Conservation (phyloP, 306 rosid species). For the Medicago lupulina region DNA sequence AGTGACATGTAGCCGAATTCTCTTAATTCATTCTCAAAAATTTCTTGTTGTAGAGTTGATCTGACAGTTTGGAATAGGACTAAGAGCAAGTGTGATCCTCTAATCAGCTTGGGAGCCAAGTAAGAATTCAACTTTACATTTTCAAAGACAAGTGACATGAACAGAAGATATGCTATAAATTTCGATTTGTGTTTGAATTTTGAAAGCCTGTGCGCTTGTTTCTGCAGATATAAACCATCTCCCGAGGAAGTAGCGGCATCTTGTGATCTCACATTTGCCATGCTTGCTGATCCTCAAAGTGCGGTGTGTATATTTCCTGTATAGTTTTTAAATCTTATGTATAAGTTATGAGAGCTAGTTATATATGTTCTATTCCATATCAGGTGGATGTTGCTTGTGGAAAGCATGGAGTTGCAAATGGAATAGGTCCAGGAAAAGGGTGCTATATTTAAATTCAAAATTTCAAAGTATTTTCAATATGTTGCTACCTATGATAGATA, state of each 20-base stretch:
- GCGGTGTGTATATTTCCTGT: conserved; percentile 75
- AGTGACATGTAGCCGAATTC: too few species aligned
- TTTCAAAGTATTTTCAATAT: conserved; percentile 7
- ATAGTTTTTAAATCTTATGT: conserved; percentile 7
- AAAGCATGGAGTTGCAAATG: conserved; percentile 76
- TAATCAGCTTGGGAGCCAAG: conserved; percentile 89
- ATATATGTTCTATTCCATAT: conserved; percentile 12
- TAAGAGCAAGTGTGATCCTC: conserved; percentile 44
- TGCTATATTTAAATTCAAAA: conserved; percentile 35
- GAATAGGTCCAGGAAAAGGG: conserved; percentile 95
- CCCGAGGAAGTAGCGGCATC: conserved; percentile 92
- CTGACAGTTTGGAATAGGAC: too few species aligned
- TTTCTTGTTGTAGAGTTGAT: too few species aligned
- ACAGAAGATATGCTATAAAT: conserved; percentile 3
- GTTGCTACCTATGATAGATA: conserved; percentile 26
- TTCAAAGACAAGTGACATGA: not conserved
- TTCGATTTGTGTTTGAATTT: not conserved
- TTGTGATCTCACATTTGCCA: conserved; percentile 94
- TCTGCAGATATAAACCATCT: conserved; percentile 76
- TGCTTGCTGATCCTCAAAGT: conserved; percentile 97
- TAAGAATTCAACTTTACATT: conserved; percentile 46
- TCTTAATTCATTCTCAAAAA: too few species aligned
- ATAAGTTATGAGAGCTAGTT: conserved; percentile 35
- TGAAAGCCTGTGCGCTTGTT: not conserved
- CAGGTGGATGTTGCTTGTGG: conserved; percentile 91